Conservation (phyloP, 441 rosid genomes). For the Populus hybrid region DNA sequence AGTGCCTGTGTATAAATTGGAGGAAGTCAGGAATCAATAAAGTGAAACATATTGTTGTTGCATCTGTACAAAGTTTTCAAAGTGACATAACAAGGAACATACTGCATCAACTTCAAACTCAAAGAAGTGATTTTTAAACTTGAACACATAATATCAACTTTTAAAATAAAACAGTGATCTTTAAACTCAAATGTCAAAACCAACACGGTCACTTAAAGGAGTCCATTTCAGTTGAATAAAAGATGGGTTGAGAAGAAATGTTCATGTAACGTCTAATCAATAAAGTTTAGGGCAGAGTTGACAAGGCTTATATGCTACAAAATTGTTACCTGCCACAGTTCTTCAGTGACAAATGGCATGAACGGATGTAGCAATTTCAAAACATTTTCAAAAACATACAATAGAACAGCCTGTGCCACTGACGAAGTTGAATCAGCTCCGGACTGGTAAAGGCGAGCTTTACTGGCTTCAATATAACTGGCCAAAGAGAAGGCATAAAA, state of each 20-base stretch:
- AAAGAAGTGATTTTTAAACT: background rate
- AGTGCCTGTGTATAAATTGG: conserved; percentile 59
- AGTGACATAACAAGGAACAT: background rate
- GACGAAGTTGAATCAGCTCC: conserved; percentile 49
- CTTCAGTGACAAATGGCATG: conserved; percentile 97
- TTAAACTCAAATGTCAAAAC: background rate
- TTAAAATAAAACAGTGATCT: background rate
- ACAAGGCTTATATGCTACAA: background rate
- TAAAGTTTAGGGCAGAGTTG: background rate
- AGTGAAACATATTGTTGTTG: background rate
- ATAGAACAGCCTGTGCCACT: conserved; percentile 75
- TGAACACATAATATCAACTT: background rate
- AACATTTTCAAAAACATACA: conserved; percentile 79
- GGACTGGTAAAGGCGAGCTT: conserved; percentile 73
- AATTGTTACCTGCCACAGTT: conserved; percentile 80
- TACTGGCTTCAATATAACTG: conserved; percentile 98
- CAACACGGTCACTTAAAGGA: background rate
- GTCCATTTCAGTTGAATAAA: background rate
- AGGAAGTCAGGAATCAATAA: conserved; percentile 4
- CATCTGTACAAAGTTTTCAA: background rate
- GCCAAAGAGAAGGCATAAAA: conserved; percentile 17
- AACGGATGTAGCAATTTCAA: conserved; percentile 92
- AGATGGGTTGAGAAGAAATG: background rate
- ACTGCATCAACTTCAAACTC: background rate
- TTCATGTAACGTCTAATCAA: background rate